Base-by-base conservation (phyloP, 2,329 filamentous ascomycete genomes). In the Microsporum canis region DNA sequence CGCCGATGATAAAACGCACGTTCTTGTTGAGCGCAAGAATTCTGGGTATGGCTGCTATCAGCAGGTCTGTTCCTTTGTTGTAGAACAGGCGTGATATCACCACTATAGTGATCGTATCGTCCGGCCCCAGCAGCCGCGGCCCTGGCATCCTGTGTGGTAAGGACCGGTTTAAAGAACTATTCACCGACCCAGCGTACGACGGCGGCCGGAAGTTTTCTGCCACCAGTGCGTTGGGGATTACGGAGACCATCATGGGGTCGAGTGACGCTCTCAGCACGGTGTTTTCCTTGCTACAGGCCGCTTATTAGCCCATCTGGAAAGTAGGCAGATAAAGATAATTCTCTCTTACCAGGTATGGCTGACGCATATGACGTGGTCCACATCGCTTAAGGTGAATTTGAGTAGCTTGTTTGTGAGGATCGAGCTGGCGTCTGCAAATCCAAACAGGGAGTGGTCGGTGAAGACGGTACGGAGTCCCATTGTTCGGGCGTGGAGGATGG, bases 51-150 rank as follows among this genome's bases (percentile, higher is more conserved):
- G 91, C 90, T 8, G 92, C 94, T 29, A 96, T 96, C n/a, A 99
- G 82, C 0, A 99, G 83, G 72, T 99, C 95, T 1, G 90, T 97
- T 63, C 94, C 94, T 73, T 99, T 99, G 76, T 99, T 99, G 76
- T 97, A 97, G 75, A 97, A 99, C 0, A 99, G 84, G 23, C 94
- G 89, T 6, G 91, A 96, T 64, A 99, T 95, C 23, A 99, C 92
- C 1, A 99, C 90, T 62, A 99, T 96, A 5, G 91, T 96, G 68
- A 99, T 92, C 8, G 85, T 88, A 68, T 96, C 92, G 65, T 89
- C 82, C 0, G 91, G 89, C 0, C 88, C 88, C 5, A 84, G 84
- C 60, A 86, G 85, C 2, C 85, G 84, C 0, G 85, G 81, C 7
- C 81, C 76, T 4, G 80, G 79, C 8, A 73, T 72, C 6, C 69